Evolutionary conservation across 2,329 filamentous ascomycete species (phyloP).

Genomic region (Xylariaceae sp.): DNA sequence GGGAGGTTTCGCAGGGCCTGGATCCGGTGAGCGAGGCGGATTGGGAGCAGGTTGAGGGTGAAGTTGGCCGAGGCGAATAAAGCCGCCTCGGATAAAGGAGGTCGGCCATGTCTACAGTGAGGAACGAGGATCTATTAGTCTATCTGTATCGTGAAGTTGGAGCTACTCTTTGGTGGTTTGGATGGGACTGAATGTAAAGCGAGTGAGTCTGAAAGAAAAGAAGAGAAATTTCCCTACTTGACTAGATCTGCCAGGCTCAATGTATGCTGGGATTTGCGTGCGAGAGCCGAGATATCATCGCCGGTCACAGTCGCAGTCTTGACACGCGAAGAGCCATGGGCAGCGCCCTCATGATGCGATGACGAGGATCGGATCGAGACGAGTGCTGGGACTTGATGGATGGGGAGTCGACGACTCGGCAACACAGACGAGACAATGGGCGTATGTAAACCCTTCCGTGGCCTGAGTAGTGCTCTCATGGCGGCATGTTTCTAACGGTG

Average conservation of each 20-base stretch:
- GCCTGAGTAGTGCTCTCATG: constrained; percentile 40
- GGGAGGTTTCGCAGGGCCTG: constrained; percentile 89
- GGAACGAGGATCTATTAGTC: not conserved
- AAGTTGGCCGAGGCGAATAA: constrained; percentile 92
- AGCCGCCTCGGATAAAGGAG: constrained; percentile 73
- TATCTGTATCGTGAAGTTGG: too few species aligned
- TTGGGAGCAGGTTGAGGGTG: constrained; percentile 84
- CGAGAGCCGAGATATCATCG: constrained; percentile 72
- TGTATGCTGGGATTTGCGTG: constrained; percentile 70
- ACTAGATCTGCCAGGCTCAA: constrained; percentile 85
- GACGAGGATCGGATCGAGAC: constrained; percentile 18
- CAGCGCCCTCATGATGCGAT: constrained; percentile 23
- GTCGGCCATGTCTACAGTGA: constrained; percentile 62
- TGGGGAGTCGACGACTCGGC: constrained; percentile 10
- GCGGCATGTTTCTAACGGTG: constrained; percentile 37
- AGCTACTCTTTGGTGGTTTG: too few species aligned
- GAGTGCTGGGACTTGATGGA: constrained; percentile 11
- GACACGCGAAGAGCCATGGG: constrained; percentile 37
- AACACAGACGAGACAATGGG: constrained; percentile 21
- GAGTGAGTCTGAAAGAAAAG: not conserved
- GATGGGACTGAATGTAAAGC: not conserved
- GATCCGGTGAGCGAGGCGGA: constrained; percentile 88
- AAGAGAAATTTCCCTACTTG: constrained; percentile 50
- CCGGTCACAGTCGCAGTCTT: constrained; percentile 54
- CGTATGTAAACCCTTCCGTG: constrained; percentile 35